These are phyloP conservation scores for Cinchona pubescens DNA, from an alignment of 257 asterid species.

Conservation along the genomic window DNA sequence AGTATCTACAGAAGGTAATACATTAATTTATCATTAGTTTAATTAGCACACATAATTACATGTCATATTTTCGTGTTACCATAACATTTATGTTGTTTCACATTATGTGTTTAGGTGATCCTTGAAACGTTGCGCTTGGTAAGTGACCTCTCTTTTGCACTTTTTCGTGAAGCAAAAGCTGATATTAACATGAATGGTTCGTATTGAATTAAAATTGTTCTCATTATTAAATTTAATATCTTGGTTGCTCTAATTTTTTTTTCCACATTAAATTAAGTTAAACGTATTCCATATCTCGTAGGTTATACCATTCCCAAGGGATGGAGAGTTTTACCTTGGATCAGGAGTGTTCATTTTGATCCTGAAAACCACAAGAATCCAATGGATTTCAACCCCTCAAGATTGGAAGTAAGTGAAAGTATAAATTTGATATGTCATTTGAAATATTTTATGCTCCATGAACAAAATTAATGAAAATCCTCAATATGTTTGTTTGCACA, in stretches of 20 bases:
- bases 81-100: too few species aligned
- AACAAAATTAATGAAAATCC: too few species aligned
- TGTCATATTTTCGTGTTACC: too few species aligned
- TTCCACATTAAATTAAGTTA: too few species aligned
- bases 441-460: too few species aligned
- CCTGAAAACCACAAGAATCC: slow-evolving; percentile 12
- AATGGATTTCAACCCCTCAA: slow-evolving; percentile 14
- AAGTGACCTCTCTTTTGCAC: slow-evolving; percentile 1
- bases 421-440: not conserved
- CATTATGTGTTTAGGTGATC: not conserved
- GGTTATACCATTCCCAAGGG: slow-evolving; percentile 25
- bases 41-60: too few species aligned
- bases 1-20: slow-evolving; percentile 14
- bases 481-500: too few species aligned
- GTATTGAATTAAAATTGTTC: not conserved
- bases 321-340: slow-evolving; percentile 8
- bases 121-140: slow-evolving; percentile 18
- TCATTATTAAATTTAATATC: too few species aligned
- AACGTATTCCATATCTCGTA: too few species aligned
- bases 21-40: too few species aligned
- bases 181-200: slow-evolving; percentile 11
- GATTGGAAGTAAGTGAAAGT: slow-evolving; percentile 11
- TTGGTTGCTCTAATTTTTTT: too few species aligned
- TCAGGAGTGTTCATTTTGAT: slow-evolving; percentile 16
- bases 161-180: slow-evolving; percentile 15